phyloP scores from a whole-genome alignment of 495 filamentous ascomycete species.

The Parathielavia hyrcaniae region DNA sequence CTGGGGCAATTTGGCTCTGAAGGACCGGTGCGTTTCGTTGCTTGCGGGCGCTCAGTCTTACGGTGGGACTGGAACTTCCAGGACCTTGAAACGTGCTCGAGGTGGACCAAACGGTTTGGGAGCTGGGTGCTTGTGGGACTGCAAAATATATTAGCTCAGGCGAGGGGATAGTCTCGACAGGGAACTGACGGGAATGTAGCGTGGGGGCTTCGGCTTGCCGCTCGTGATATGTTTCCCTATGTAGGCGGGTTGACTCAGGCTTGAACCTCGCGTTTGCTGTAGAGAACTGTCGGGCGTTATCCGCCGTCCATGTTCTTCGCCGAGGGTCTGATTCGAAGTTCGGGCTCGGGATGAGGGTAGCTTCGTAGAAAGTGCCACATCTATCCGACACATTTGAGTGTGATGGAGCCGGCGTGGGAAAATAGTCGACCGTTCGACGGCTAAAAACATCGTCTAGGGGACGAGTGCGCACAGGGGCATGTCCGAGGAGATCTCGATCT shows the following conservation, averaged over 20 bases:
- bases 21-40: background rate
- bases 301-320: background rate
- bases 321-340: background rate
- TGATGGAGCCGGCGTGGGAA: slow-evolving; percentile 7
- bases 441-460: background rate
- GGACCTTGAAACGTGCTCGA: background rate
- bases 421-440: slow-evolving; percentile 1
- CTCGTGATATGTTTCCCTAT: background rate
- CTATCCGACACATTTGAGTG: background rate
- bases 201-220: background rate
- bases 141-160: background rate
- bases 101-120: background rate
- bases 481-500: slow-evolving; percentile 24
- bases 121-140: background rate
- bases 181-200: background rate
- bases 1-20: background rate
- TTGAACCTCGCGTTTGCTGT: background rate
- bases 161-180: background rate
- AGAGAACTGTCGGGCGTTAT: background rate
- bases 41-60: slow-evolving; percentile 7
- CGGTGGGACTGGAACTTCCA: slow-evolving; percentile 21
- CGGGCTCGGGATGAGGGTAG: background rate
- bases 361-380: slow-evolving; percentile 8
- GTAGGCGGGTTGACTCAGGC: background rate
- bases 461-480: background rate